Evolutionary conservation across 306 rosid species (phyloP), one percentile per base, ranked within the genome.

Genomic region (barrel medic (Medicago truncatula)): DNA sequence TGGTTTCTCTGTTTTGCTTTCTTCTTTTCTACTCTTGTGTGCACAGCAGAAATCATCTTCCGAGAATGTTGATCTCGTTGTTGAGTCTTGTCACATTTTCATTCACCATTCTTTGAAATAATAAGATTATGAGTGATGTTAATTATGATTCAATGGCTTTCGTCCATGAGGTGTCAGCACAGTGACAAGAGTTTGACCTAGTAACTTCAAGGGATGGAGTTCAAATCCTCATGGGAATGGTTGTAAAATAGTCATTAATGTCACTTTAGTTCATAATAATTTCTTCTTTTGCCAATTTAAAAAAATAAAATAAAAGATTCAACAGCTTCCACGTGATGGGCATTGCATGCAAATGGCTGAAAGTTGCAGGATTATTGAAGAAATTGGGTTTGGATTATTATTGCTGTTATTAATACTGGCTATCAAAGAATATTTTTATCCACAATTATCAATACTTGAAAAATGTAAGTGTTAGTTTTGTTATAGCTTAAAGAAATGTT

Each of bases 31-130:
- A 69, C 59, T 64, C 53, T 1, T 18, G 20, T 66, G 54, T 65
- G 43, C 67, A 50, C 16, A 41, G 60, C 25, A 54, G 71, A 66
- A 67, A 68, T 54, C 76, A 16, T 84, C 31, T 50, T 47, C 25
- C 18, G 17, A 70, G 67, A 34, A 39, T 46, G 21, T 9, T 36
- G 44, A 31, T 66, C 11, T 64, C 63, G n/a, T 9, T 46, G 44
- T 71, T 28, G 72, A 67, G 41, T 64, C 50, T 16, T 60, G 25
- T 31, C 41, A 39, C 16, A 16, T 72, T 44, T 57, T 57, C 50
- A 8, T 71, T 36, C 36, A 28, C 36, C n/a, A 14, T 62, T 76
- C 9, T 53, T 41, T 67, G 43, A 52, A 62, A 46, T 64, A 40
- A 17, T 14, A 41, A 38, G 31, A 25, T 74, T 25, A 14, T 58